Evolutionary conservation across 768 basidiomycete genomes (phyloP).

Genomic region (Chiua virens): DNA sequence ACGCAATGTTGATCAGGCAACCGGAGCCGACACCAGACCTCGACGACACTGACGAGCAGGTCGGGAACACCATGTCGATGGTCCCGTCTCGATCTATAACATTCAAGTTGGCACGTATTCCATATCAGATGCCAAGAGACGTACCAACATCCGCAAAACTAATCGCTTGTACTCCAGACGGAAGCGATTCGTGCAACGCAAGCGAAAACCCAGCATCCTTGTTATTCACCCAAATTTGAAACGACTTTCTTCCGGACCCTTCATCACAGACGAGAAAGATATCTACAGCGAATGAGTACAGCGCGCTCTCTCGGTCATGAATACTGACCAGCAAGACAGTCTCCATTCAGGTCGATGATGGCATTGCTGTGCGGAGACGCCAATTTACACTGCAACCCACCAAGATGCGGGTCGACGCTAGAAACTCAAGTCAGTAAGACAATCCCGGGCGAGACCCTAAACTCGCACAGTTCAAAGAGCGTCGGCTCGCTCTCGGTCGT

Average conservation of each 20-base stretch:
- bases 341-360: conserved; percentile 90
- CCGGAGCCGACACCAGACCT: conserved; percentile 69
- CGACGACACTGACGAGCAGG: conserved; percentile 70
- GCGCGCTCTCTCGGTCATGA: neutral
- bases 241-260: conserved; percentile 55
- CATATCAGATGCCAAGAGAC: conserved; percentile 7
- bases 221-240: conserved; percentile 92
- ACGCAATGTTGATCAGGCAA: conserved; percentile 88
- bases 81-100: conserved; percentile 88
- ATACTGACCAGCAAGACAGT: conserved; percentile 81
- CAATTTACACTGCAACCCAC: conserved; percentile 67
- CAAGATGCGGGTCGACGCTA: conserved; percentile 61
- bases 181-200: conserved; percentile 65
- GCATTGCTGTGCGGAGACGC: conserved; percentile 93
- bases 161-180: conserved; percentile 72
- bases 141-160: conserved; percentile 90
- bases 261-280: conserved; percentile 87
- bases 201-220: conserved; percentile 75
- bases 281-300: conserved; percentile 45
- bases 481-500: conserved; percentile 48
- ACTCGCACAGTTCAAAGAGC: conserved; percentile 67
- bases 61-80: conserved; percentile 91
- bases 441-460: neutral
- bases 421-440: conserved; percentile 3
- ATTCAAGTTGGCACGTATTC: conserved; percentile 6